Base-by-base conservation (phyloP, 306 rosid genomes). In the Coriaria nepalensis region DNA sequence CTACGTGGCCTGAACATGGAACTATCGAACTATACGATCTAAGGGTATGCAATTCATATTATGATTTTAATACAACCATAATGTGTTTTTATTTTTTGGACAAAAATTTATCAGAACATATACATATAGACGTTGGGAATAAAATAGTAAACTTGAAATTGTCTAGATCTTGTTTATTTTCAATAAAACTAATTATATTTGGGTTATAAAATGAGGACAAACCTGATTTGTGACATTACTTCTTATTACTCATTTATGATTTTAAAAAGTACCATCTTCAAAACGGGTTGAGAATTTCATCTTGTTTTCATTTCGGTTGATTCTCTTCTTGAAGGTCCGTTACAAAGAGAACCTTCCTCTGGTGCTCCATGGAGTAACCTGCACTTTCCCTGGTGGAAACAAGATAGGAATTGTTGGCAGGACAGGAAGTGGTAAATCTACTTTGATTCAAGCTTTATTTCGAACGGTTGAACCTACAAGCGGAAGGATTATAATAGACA, bases 391-490 rank as follows among this genome's bases (percentile, higher is more conserved):
- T 6, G 94, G 96, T 9, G 86, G 88, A 56, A 78, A 73, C 83
- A 87, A 87, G 52, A 81, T 83, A 63, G 96, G 96, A 52, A 83
- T 87, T 59, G 94, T 87, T 63, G 96, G 96, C 33, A 81, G 94
- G 36, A 83, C 96, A 37, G 94, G 96, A 36, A 87, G 96, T 66
- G 96, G 96, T 42, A 87, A 87, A 78, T 83, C 96, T 61, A 87
- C 96, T 43, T 55, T 87, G 75, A 83, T 87, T 57, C 94, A 87
- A 72, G 94, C 96, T 32, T 73, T 87, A 47, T 87, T 87, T 66
- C 83, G 96, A 68, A 48, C 83, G 65, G 68, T 88, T 47, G 96
- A 88, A 69, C 96, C 96, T 13, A 66, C 65, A 39, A 59, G 53
- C 11, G 94, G 96, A 57, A 78, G 71, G 60, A 88, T 88, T 57